A percentile compares a stretch with the other conserved stretches of the same genome.
Conservation (phyloP, 1,284 basidiomycete genomes). For the Papiliotrema flavescens region DNA sequence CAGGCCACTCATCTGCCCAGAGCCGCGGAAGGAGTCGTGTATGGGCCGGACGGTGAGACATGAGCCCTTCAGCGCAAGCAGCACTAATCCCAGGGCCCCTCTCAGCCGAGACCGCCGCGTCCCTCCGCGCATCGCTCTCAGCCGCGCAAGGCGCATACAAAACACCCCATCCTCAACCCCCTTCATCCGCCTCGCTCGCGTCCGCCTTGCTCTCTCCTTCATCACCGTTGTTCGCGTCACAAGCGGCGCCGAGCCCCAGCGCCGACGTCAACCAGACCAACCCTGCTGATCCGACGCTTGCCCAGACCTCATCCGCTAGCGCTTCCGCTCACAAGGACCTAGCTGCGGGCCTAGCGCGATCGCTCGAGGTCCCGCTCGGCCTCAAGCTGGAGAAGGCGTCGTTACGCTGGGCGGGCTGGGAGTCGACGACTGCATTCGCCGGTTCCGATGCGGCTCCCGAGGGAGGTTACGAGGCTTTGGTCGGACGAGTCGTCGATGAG, state of each 20-base stretch:
- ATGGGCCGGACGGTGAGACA: slow-evolving; percentile 38
- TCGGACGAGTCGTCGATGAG: slow-evolving; percentile 43
- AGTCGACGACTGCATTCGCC: slow-evolving; percentile 46
- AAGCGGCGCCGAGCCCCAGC: slow-evolving; percentile 7
- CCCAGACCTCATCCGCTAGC: slow-evolving; percentile 3
- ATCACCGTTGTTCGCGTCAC: slow-evolving; percentile 31
- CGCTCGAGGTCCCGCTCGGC: slow-evolving; percentile 52
- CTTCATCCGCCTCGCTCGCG: slow-evolving; percentile 33
- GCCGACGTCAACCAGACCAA: slow-evolving; percentile 18
- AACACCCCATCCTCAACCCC: slow-evolving; percentile 32
- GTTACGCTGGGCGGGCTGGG: slow-evolving; percentile 48
- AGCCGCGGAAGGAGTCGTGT: slow-evolving; percentile 35
- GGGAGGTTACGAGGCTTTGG: slow-evolving; percentile 52
- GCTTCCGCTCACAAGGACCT: slow-evolving; percentile 20
- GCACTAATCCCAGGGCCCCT: slow-evolving; percentile 7
- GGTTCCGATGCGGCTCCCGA: slow-evolving; percentile 54
- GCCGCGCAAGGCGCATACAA: slow-evolving; percentile 34
- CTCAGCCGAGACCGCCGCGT: slow-evolving; percentile 12
- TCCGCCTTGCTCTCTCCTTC: slow-evolving; percentile 40
- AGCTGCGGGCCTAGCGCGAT: slow-evolving; percentile 46
- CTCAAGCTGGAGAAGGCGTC: slow-evolving; percentile 49
- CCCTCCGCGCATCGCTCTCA: slow-evolving; percentile 30
- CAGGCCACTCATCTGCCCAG: slow-evolving; percentile 39
- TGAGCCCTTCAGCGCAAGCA: no score
- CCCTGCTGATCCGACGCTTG: slow-evolving; percentile 24